Evolutionary conservation across 805 yeast species (phyloP).

Genomic region (Clavispora asparagi): DNA sequence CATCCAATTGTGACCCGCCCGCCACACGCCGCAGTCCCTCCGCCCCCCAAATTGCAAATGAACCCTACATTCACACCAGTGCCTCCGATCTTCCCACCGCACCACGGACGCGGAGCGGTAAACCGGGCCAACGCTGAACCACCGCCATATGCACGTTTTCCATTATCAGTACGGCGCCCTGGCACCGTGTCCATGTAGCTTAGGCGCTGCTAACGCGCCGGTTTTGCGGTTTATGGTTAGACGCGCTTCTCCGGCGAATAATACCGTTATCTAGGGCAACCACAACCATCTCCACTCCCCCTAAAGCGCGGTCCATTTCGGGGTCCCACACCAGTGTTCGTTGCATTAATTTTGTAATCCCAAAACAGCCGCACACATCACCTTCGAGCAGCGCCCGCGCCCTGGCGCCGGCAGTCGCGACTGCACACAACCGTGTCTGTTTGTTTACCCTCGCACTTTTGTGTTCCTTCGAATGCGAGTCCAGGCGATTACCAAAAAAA

Average conservation of each 20-base stretch:
- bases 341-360: background rate
- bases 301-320: too few species aligned
- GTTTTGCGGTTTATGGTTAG: too few species aligned
- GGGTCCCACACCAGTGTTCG: background rate
- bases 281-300: too few species aligned
- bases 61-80: background rate
- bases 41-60: background rate
- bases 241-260: too few species aligned
- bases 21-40: too few species aligned
- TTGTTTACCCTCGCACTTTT: conserved; percentile 1
- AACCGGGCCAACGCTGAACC: background rate
- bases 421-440: conserved; percentile 3
- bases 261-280: too few species aligned
- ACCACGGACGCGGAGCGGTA: background rate
- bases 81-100: background rate
- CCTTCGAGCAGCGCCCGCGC: background rate
- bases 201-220: background rate
- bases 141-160: background rate
- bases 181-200: background rate
- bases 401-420: background rate
- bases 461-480: background rate
- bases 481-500: background rate
- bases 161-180: background rate
- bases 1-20: background rate
- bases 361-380: background rate